Evolutionary conservation across 1,139 yeast genomes (phyloP).

Genomic region (Arxiozyma slooffiae): DNA sequence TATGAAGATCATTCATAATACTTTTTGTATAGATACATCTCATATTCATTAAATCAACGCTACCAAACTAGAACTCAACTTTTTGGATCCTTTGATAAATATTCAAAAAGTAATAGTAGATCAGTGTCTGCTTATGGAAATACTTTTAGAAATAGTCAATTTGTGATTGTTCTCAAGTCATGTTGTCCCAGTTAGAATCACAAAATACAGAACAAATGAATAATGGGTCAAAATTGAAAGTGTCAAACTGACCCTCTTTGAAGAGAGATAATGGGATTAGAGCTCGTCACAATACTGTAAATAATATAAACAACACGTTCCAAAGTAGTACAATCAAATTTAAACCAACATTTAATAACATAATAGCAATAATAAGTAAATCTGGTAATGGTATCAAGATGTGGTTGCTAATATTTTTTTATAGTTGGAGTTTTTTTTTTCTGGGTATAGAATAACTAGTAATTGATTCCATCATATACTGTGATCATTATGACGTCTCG

Average conservation of each 20-base stretch:
- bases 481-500: neutral
- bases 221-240: conserved; percentile 62
- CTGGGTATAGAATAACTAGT: conserved; percentile 64
- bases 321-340: conserved; percentile 39
- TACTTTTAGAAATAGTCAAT: conserved; percentile 12
- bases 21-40: conserved; percentile 1
- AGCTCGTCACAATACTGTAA: conserved; percentile 55
- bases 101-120: conserved; percentile 5
- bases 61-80: conserved; percentile 28
- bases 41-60: conserved; percentile 15
- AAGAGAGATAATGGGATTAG: conserved; percentile 81
- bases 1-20: neutral
- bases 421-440: conserved; percentile 60
- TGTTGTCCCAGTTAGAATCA: conserved; percentile 63
- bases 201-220: conserved; percentile 73
- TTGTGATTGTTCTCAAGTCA: conserved; percentile 36
- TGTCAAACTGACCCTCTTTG: conserved; percentile 60
- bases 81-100: conserved; percentile 24
- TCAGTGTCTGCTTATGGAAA: conserved; percentile 23
- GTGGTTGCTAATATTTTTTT: conserved; percentile 65
- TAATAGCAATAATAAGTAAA: conserved; percentile 73
- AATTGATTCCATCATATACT: neutral
- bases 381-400: conserved; percentile 74
- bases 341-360: conserved; percentile 58
- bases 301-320: conserved; percentile 43